phyloP scores from a whole-genome alignment of 306 rosid genomes.

The Quercus bicolor region DNA sequence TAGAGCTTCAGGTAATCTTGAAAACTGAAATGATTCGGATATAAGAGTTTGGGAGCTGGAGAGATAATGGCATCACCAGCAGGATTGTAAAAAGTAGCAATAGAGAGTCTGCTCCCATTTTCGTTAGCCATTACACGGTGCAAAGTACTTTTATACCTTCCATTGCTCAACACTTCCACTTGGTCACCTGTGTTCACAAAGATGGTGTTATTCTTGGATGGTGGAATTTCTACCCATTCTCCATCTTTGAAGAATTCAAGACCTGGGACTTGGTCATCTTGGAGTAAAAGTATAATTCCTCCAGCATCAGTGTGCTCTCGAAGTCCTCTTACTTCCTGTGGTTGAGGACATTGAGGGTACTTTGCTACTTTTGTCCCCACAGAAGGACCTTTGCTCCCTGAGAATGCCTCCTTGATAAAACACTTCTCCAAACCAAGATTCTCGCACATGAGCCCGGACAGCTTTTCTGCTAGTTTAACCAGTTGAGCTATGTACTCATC shows the following conservation, averaged over 20 bases:
- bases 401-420: conserved; percentile 51
- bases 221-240: conserved; percentile 81
- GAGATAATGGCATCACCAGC: conserved; percentile 61
- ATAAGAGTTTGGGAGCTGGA: conserved; percentile 57
- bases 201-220: conserved; percentile 70
- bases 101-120: conserved; percentile 67
- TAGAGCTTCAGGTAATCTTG: conserved; percentile 73
- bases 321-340: conserved; percentile 71
- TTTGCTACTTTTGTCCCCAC: conserved; percentile 89
- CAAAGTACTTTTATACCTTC: conserved; percentile 52
- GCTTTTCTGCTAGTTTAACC: conserved; percentile 57
- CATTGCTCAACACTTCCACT: conserved; percentile 64
- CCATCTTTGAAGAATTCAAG: conserved; percentile 71
- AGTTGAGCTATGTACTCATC: conserved; percentile 64
- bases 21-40: conserved; percentile 51
- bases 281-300: conserved; percentile 84
- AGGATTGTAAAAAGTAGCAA: conserved; percentile 83
- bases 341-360: conserved; percentile 65
- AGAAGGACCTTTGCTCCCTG: conserved; percentile 53
- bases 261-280: conserved; percentile 84
- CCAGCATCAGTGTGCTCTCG: conserved; percentile 96
- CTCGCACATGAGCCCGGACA: conserved; percentile 68
- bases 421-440: conserved; percentile 64
- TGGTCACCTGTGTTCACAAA: conserved; percentile 93
- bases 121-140: conserved; percentile 78